Conservation (phyloP, 495 filamentous ascomycete species). For the Hypoxylon rickii region DNA sequence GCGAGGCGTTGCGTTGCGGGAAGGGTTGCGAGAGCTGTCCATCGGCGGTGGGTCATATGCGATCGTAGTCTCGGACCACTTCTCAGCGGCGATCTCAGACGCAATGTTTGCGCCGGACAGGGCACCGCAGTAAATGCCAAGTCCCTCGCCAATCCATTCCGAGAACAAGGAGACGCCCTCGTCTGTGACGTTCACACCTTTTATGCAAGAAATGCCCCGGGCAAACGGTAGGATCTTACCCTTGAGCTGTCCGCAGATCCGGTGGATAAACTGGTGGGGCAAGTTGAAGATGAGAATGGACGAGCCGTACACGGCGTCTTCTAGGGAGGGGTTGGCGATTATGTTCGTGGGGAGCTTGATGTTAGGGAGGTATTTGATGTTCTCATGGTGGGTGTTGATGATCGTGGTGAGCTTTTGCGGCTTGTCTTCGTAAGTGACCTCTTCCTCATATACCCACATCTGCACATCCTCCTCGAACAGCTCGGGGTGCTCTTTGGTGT, state of each 20-base stretch:
- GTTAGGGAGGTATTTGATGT: slow-evolving; percentile 92
- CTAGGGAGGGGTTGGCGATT: slow-evolving; percentile 84
- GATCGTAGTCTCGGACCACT: slow-evolving; percentile 95
- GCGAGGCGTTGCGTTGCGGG: slow-evolving; percentile 67
- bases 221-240: slow-evolving; percentile 91
- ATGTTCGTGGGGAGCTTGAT: slow-evolving; percentile 85
- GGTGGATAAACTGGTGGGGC: slow-evolving; percentile 95
- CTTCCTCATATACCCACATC: slow-evolving; percentile 97
- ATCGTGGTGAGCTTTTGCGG: slow-evolving; percentile 84
- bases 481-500: slow-evolving; percentile 72
- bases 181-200: slow-evolving; percentile 89
- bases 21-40: slow-evolving; percentile 71
- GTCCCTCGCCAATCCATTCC: slow-evolving; percentile 86
- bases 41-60: slow-evolving; percentile 93
- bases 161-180: slow-evolving; percentile 84
- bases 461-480: slow-evolving; percentile 87
- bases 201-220: slow-evolving; percentile 95
- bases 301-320: slow-evolving; percentile 77
- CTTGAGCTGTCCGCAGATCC: slow-evolving; percentile 81
- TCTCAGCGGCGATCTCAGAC: slow-evolving; percentile 89
- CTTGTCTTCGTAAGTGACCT: slow-evolving; percentile 70
- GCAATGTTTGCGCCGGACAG: slow-evolving; percentile 97
- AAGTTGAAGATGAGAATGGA: slow-evolving; percentile 95
- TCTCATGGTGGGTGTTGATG: slow-evolving; percentile 94
- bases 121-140: slow-evolving; percentile 96